Evolutionary conservation across 2,329 filamentous ascomycete genomes (phyloP), one percentile per base, ranked within the genome.

Genomic region (Epichloe coenophiala): DNA sequence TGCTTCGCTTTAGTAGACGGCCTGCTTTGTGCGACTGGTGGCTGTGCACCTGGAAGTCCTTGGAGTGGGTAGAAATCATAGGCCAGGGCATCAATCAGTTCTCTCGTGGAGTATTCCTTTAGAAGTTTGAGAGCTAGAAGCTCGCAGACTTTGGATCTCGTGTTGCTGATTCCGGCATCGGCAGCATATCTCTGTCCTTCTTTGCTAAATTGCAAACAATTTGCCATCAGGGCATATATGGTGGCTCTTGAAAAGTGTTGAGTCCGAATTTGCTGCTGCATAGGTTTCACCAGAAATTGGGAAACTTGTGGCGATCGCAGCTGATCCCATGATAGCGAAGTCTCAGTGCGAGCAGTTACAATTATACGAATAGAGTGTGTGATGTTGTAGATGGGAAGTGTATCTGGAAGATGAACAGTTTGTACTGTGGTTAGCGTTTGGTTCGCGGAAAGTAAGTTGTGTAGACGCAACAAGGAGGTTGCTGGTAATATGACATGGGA

Each of bases 41-140:
- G 68, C 61, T 60, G 73, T 2, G 61, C 57, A 35, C 71, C 74
- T 3, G 80, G 73, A 39, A 93, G 74, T 8, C 90, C 91, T 64
- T 95, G 89, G 1, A 96, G 75, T 1, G 91, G 91, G 63, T 93
- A 88, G 64, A 95, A 96, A 65, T 96, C 91, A 67, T 96, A 96
- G 27, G 88, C 94, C 40, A 97, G 73, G 3, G 88, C 89, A 70
- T 97, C 91, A 58, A 96, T 95, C 58, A 97, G 75, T 67, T 96
- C 90, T 52, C 89, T 75, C 0, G 88, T 95, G 19, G 79, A 83
- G 68, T 90, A 95, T 63, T 97, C 91, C 68, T 88, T 91, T 56
- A 97, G 71, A 55, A 96, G 65, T 64, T 94, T 88, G 65, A 96
- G 87, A 13, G 90, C 88, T 45, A 97, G 73, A 52, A 97, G 75